Conservation (phyloP, 257 asterid species). For the Primulina tabacum region DNA sequence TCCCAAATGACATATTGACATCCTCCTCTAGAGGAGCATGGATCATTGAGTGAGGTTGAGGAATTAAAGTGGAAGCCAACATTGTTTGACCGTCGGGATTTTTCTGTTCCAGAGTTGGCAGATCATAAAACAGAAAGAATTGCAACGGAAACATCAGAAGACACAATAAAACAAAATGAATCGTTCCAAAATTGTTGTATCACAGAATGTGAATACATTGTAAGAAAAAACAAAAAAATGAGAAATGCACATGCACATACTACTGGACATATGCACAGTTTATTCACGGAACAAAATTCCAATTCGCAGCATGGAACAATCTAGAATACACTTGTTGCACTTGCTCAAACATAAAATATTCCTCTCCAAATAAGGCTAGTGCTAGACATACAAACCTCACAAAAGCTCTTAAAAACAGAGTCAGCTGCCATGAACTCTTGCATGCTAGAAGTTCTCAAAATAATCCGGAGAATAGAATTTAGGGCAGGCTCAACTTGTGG, state of each 20-base stretch:
- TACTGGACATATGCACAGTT: neutral
- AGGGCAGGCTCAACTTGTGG: slow-evolving; percentile 79
- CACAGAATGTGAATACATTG: neutral
- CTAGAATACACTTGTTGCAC: neutral
- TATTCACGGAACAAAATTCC: neutral
- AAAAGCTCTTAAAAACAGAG: slow-evolving; percentile 74
- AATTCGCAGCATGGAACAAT: neutral
- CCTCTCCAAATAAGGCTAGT: slow-evolving; percentile 21
- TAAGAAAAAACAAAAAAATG: neutral
- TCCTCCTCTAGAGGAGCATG: slow-evolving; percentile 81
- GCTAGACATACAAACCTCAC: slow-evolving; percentile 67
- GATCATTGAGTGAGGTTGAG: slow-evolving; percentile 63
- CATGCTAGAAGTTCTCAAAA: slow-evolving; percentile 72
- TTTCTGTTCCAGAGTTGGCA: slow-evolving; percentile 45
- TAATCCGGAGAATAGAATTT: slow-evolving; percentile 75
- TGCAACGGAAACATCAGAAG: slow-evolving; percentile 14
- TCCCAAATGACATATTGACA: slow-evolving; percentile 93
- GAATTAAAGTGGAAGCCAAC: slow-evolving; percentile 83
- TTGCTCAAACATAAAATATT: neutral
- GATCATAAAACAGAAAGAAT: slow-evolving; percentile 13
- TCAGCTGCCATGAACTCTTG: slow-evolving; percentile 89
- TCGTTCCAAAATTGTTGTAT: neutral
- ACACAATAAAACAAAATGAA: neutral
- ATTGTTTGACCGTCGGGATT: slow-evolving; percentile 87
- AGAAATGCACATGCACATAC: neutral